Base-by-base conservation (phyloP, 495 filamentous ascomycete species). In the Annulohypoxylon stygium region DNA sequence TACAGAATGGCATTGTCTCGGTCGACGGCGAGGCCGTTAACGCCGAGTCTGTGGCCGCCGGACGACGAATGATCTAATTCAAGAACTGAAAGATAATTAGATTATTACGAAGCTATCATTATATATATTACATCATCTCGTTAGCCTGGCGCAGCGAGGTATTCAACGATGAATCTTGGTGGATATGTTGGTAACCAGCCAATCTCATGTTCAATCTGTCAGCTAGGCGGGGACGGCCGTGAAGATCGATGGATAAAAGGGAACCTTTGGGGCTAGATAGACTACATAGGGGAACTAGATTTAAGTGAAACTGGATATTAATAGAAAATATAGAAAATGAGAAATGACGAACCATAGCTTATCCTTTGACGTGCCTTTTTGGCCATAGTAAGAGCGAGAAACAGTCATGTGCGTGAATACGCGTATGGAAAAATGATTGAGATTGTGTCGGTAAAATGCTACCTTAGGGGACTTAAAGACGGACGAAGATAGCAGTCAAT, bases 1-100 rank as follows among this genome's bases (percentile, higher is more conserved):
- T 84, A 97, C 94, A 98, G 87, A 66, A 98, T 95, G 45, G 91
- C 92, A 80, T 93, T 90, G 61, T 92, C 88, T 67, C 85, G 85
- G 81, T 98, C 97, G 37, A 97, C 89, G 50, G 94, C 92, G 73
- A 99, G 87, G 68, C 95, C 94, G 81, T 97, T 97, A 63, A 98
- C 94, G 62, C 96, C 96, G 59, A 98, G 86, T 75, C 95, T 89
- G 83, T 99, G 96, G 62, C 95, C 95, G 61, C 83, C 83, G 62
- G 92, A 93, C 16, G 93, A 90, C 47, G 94, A 93, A 83, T 97
- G 93, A 68, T 94, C 93, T 57, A 96, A 92, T 78, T 97, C 96
- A 72, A 99, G 89, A 82, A 99, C 96, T 99, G 77, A 33, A 58
- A 67, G 36, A 51, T 7, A 61, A 62, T 12, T 7, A 12, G 54